phyloP scores from a whole-genome alignment of 495 filamentous ascomycete species.

The Podospora australis region DNA sequence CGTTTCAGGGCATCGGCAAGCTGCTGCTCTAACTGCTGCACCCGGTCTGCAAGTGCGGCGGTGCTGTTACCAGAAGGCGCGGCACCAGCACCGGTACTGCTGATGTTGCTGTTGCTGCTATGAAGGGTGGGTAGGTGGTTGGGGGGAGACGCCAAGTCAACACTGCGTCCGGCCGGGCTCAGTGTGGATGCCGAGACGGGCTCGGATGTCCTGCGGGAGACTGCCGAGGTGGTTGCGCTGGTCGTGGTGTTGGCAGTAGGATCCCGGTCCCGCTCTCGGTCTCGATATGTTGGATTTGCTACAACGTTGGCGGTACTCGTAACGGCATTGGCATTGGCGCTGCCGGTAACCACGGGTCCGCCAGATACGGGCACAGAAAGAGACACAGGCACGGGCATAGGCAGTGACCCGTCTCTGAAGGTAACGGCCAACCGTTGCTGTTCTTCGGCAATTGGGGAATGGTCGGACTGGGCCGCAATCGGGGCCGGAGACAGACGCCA shows the following conservation, averaged over 20 bases:
- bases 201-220: not conserved
- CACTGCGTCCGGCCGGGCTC: not conserved
- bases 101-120: not conserved
- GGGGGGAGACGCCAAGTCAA: not conserved
- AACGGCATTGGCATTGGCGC: not conserved
- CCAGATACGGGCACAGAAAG: not conserved
- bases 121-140: too few species aligned
- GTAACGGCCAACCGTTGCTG: constrained; percentile 7
- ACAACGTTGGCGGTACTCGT: not conserved
- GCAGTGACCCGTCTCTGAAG: constrained; percentile 4
- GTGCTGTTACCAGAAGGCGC: constrained; percentile 7
- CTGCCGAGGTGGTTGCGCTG: not conserved
- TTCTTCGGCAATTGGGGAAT: constrained; percentile 9
- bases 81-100: not conserved
- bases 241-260: not conserved
- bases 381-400: constrained; percentile 2
- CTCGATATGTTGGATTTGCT: too few species aligned
- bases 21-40: constrained; percentile 28
- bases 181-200: not conserved
- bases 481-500: constrained; percentile 25
- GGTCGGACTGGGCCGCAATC: constrained; percentile 11
- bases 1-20: constrained; percentile 21
- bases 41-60: constrained; percentile 16
- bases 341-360: not conserved
- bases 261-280: too few species aligned